Percentiles rank a stretch among this genome's conserved stretches.
Conservation (phyloP, 805 yeast species). For the Schwanniomyces vanrijiae region DNA sequence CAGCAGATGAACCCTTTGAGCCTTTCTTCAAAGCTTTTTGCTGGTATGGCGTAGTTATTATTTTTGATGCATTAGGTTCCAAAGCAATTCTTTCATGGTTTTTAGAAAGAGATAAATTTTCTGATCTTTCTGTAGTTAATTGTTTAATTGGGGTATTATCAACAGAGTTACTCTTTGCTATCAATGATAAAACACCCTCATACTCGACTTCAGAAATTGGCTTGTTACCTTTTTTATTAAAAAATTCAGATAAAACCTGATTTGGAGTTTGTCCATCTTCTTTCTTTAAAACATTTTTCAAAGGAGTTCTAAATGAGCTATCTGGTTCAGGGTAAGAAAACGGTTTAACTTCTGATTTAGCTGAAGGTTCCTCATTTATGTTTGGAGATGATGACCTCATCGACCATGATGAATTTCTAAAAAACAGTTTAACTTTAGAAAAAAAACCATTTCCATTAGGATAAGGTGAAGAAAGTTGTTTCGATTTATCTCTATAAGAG, state of each 20-base stretch:
- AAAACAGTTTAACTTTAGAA: slow-evolving; percentile 27
- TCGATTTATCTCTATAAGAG: slow-evolving; percentile 24
- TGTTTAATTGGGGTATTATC: slow-evolving; percentile 4
- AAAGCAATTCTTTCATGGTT: not conserved
- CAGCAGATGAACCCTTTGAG: slow-evolving; percentile 13
- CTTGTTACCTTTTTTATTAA: slow-evolving; percentile 69
- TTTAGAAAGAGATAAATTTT: not conserved
- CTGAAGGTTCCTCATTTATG: not conserved
- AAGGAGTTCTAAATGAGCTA: slow-evolving; percentile 1
- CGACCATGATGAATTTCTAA: slow-evolving; percentile 10
- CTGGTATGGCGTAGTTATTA: slow-evolving; percentile 24
- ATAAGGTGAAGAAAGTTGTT: slow-evolving; percentile 20
- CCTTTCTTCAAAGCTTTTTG: slow-evolving; percentile 29
- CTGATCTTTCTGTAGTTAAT: not conserved
- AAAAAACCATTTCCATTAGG: slow-evolving; percentile 22
- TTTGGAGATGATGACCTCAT: not conserved
- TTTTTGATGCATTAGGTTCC: slow-evolving; percentile 3
- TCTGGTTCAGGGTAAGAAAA: slow-evolving; percentile 10
- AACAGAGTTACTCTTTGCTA: slow-evolving; percentile 15
- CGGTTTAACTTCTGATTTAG: slow-evolving; percentile 1
- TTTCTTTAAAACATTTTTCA: not conserved
- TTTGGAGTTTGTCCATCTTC: slow-evolving; percentile 32
- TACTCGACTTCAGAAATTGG: slow-evolving; percentile 74
- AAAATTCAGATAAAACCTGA: slow-evolving; percentile 65
- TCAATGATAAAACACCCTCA: slow-evolving; percentile 76